Evolutionary conservation across 257 asterid species (phyloP), one percentile per base, ranked within the genome.

Genomic region (Cordia subcordata): DNA sequence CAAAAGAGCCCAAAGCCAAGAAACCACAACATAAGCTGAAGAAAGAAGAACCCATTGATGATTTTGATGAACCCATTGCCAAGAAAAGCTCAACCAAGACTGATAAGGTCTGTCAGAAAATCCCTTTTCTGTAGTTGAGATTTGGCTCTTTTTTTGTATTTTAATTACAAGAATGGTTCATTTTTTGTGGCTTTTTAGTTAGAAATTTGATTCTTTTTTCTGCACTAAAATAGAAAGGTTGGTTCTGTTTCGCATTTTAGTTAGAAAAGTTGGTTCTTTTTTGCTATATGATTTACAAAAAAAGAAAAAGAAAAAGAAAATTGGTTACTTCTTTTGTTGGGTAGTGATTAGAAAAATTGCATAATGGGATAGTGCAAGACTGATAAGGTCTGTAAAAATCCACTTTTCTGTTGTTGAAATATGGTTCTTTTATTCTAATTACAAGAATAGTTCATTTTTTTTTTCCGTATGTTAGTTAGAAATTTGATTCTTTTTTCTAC

Each of bases 41-140:
- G 53, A 77, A 80, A 70, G 86, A 81, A 66, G 92, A 79, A 62
- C 49, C 16, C 0, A 78, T 71, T 40, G 87, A 81, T 5, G 81
- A 74, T 72, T 80, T 53, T 53, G 82, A 80, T 37, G 66, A 68
- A 23, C 66, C 77, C 55, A 14, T 67, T 53, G 45, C 76, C 3
- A 75, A 62, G 27, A 77, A 75, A 53, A 55, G 49, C 60, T 63
- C 49, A 11, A 40, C 3, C 15, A 62, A 55, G 46, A 38, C 82
- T 0, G 61, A 32, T 35, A 68, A 40, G 20, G 38, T 40, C 11
- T 51, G 49, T 22, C 37, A 72, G 10, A 57, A 23, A 8, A 45
- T 9, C 45, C 58, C 13, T 11, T 66, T 23, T 63, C 11, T 22
- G 66, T 64, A 70, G 76, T 69, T 39, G 6, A 42, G 56, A 53